Percentiles rank a stretch among this genome's conserved stretches.
phyloP scores from a whole-genome alignment of 1,284 basidiomycete species.

The Bjerkandera adusta region DNA sequence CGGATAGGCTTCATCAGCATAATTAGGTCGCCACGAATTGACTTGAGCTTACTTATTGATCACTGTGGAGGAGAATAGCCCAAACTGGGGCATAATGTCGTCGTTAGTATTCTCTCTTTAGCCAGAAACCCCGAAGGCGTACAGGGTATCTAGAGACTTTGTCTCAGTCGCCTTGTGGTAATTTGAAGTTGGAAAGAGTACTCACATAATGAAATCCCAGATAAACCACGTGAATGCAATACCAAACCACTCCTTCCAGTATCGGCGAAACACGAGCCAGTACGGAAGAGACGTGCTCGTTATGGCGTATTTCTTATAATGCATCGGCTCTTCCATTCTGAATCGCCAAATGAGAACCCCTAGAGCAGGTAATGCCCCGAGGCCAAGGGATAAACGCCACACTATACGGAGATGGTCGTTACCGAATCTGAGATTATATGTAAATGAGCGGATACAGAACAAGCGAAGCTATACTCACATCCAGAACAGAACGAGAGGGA shows the following conservation, averaged over 20 bases:
- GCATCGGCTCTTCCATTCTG: constrained; percentile 77
- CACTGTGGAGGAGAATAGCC: constrained; percentile 83
- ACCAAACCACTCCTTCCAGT: constrained; percentile 69
- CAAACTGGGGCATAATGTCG: constrained; percentile 54
- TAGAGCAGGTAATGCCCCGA: constrained; percentile 82
- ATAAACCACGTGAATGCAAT: constrained; percentile 82
- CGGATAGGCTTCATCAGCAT: constrained; percentile 3
- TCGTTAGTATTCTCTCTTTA: neutral
- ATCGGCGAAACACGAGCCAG: constrained; percentile 75
- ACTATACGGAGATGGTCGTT: constrained; percentile 78
- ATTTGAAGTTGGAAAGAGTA: constrained; percentile 15
- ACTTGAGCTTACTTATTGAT: constrained; percentile 51
- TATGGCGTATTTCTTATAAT: constrained; percentile 77
- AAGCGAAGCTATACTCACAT: constrained; percentile 54
- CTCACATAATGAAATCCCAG: constrained; percentile 79
- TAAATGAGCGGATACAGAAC: too few species aligned
- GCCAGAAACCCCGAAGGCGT: constrained; percentile 30
- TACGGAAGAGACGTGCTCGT: constrained; percentile 75
- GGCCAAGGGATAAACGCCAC: constrained; percentile 88
- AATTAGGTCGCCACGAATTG: neutral
- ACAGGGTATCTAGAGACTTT: constrained; percentile 51
- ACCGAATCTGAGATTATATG: constrained; percentile 55
- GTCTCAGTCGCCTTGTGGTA: too few species aligned
- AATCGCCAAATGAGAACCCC: constrained; percentile 86
- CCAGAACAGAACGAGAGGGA: constrained; percentile 83